Evolutionary conservation across 78 protist genomes (phyloP), one percentile per base, ranked within the genome.

Genomic region (Acrasis kona): DNA sequence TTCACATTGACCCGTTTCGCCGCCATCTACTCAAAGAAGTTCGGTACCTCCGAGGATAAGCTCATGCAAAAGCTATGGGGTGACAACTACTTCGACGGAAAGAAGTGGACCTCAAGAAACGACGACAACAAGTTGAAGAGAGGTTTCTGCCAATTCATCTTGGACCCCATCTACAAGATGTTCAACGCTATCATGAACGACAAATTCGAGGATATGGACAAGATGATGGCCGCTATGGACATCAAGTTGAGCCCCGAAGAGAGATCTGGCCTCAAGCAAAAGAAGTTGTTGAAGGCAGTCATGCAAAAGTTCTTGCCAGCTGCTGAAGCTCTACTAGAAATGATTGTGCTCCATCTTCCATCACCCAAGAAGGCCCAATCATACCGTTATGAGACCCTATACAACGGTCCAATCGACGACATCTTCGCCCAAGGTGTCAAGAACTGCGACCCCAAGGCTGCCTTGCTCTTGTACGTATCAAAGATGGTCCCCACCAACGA

Each of bases 401-500:
- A 98, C 93, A 87, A 87, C 41, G 99, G 99, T 41, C 96, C 97
- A 42, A 10, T 67, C 68, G 98, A 96, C 74, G 98, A 94, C 72
- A 88, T 19, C 36, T 79, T 75, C 78, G 93, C 91, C 29, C 2
- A 1, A 94, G 84, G 69, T 36, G 86, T 86, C 87, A 66, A 68
- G 65, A 57, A 78, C 64, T 93, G 97, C 85, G 93, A 96, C 87
- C 93, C 94, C 71, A 64, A 72, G n/a, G 99, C 94, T 12, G 99
- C 99, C 10, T 86, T 97, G 37, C 79, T 94, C 90, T 74, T 97
- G 92, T 98, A 97, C 95, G 90, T 97, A 70, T 88, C 97, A 76
- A 97, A 98, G 96, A 96, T 98, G 99, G 96, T 98, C 35, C 99
- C 99, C 66, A 84, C 98, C 38, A 37, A 84, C 35, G 98, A 94